phyloP scores from a whole-genome alignment of 116 monocot genomes.

The Posidonia oceanica region DNA sequence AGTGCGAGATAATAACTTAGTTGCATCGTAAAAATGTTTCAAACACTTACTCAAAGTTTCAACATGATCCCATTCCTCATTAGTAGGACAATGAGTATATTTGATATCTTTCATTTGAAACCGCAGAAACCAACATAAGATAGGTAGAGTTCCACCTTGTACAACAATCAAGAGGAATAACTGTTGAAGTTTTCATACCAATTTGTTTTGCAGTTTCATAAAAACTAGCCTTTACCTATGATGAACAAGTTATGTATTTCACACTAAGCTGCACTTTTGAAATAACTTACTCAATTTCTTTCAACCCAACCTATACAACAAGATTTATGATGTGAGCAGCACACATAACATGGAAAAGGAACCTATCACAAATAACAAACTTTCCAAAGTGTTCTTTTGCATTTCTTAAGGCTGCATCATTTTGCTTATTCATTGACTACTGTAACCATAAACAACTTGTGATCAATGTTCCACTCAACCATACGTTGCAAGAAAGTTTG shows the following conservation, averaged over 20 bases:
- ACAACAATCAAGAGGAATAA: no score
- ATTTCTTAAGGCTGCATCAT: constrained; percentile 7
- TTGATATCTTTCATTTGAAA: neutral
- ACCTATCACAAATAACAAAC: constrained; percentile 4
- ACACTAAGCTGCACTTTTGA: constrained; percentile 5
- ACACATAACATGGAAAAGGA: constrained; percentile 19
- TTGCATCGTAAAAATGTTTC: constrained; percentile 14
- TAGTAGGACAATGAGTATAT: constrained; percentile 2
- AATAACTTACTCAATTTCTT: neutral
- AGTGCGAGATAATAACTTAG: constrained; percentile 5
- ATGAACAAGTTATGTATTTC: neutral
- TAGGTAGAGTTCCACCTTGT: no score
- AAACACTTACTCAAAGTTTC: constrained; percentile 7
- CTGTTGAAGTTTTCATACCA: no score
- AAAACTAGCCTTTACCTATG: neutral
- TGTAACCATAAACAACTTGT: constrained; percentile 15
- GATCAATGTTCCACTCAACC: constrained; percentile 17
- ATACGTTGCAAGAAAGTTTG: constrained; percentile 10
- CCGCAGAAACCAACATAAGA: no score
- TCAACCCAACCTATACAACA: constrained; percentile 5
- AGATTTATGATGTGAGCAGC: constrained; percentile 4
- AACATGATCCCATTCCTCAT: constrained; percentile 11
- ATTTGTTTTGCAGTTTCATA: no score
- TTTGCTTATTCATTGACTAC: constrained; percentile 12
- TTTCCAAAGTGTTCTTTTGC: constrained; percentile 3